phyloP scores from a whole-genome alignment of 2,329 filamentous ascomycete species.

The Sclerotinia borealis region DNA sequence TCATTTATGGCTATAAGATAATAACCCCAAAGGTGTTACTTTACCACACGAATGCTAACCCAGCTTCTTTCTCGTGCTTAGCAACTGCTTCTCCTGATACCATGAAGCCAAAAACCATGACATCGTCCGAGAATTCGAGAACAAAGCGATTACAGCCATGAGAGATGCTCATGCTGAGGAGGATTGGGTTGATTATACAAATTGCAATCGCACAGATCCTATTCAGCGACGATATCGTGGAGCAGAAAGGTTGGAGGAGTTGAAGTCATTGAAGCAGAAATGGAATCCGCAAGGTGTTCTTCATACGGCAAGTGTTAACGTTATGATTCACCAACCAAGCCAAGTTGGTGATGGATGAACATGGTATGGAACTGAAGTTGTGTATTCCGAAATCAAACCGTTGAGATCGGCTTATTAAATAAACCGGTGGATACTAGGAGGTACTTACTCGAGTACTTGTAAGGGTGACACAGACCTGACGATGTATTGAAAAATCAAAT shows the following conservation, averaged over 20 bases:
- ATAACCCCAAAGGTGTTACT: background rate
- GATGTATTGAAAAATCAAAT: background rate
- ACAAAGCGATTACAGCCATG: background rate
- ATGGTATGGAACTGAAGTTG: background rate
- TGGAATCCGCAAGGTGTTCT: background rate
- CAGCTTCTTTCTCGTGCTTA: background rate
- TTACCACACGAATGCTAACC: background rate
- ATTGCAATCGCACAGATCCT: background rate
- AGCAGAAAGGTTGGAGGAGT: background rate
- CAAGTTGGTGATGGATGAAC: background rate
- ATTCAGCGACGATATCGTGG: background rate
- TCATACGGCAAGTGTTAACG: background rate
- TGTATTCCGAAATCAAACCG: background rate
- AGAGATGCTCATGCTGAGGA: background rate
- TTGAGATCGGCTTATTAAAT: background rate
- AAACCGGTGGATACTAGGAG: no score
- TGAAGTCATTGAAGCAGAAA: background rate
- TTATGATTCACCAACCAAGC: background rate
- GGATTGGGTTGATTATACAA: background rate
- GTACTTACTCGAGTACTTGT: background rate
- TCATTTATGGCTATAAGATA: background rate
- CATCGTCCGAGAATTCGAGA: background rate
- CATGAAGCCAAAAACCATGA: background rate
- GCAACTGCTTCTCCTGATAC: background rate
- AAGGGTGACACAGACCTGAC: background rate